These are phyloP conservation scores for Herpetomonas samuelpessoai DNA, from an alignment of 208 protist genomes.

Conservation along the genomic window DNA sequence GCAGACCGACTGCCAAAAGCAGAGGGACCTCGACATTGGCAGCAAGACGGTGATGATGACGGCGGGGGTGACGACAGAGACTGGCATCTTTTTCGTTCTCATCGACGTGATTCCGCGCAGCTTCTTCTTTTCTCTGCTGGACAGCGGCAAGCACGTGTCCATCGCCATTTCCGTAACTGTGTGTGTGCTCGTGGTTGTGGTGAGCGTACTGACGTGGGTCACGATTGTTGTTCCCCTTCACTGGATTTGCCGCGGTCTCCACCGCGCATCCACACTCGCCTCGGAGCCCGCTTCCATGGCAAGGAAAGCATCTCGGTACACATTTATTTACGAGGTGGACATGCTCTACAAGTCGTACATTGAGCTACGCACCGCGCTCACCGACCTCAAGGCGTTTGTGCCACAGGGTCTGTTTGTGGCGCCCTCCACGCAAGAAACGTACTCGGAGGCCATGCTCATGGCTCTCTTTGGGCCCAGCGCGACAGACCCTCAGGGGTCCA, in stretches of 20 bases:
- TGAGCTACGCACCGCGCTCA: conserved; percentile 34
- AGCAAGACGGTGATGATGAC: not conserved
- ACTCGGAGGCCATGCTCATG: not conserved
- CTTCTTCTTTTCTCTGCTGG: conserved; percentile 13
- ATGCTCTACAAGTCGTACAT: conserved; percentile 36
- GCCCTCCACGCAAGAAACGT: not conserved
- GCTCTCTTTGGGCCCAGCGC: not conserved
- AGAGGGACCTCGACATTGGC: not conserved
- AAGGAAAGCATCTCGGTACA: conserved; percentile 1
- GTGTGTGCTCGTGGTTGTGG: conserved; percentile 10
- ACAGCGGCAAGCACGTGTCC: conserved; percentile 7
- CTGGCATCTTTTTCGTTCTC: conserved; percentile 16
- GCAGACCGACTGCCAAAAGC: too few relatives aligned
- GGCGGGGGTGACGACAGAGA: conserved; percentile 5
- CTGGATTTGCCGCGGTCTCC: conserved; percentile 31
- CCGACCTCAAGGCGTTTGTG: conserved; percentile 43
- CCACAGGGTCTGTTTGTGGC: conserved; percentile 36
- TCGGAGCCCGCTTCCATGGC: conserved; percentile 1
- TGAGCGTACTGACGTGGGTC: conserved; percentile 21
- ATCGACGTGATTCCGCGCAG: conserved; percentile 21
- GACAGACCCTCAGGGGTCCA: conserved; percentile 1
- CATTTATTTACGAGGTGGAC: conserved; percentile 22
- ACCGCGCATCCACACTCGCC: conserved; percentile 8
- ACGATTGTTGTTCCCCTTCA: conserved; percentile 23
- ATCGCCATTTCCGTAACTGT: conserved; percentile 23